phyloP scores from a whole-genome alignment of 495 filamentous ascomycete species.

The Lichenothelia convexa region DNA sequence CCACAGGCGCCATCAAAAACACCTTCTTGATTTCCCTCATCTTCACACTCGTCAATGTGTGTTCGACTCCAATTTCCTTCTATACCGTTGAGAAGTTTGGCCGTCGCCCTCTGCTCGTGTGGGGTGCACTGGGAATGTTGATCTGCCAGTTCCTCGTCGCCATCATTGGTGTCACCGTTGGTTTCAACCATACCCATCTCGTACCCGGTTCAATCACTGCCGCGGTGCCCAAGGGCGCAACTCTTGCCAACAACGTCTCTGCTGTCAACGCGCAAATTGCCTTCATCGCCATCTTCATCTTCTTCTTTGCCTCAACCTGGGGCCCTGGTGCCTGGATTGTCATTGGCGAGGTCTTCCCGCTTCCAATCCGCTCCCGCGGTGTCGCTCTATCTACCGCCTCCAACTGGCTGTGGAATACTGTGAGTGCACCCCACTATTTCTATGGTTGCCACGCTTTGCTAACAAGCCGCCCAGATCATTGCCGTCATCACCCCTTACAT shows the following conservation, averaged over 20 bases:
- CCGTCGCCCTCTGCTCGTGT: constrained; percentile 63
- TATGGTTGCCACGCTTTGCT: not conserved
- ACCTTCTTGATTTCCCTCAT: constrained; percentile 65
- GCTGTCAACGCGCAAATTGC: constrained; percentile 21
- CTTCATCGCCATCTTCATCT: constrained; percentile 36
- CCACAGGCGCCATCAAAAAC: constrained; percentile 48
- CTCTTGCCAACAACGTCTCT: constrained; percentile 6
- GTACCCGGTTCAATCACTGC: no score
- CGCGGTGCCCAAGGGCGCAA: no score
- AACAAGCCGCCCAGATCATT: constrained; percentile 27
- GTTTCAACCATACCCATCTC: no score
- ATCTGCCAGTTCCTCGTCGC: constrained; percentile 73
- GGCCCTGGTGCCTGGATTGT: constrained; percentile 56
- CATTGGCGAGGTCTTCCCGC: constrained; percentile 74
- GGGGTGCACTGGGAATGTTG: constrained; percentile 63
- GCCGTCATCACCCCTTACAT: constrained; percentile 58
- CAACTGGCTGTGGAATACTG: constrained; percentile 71
- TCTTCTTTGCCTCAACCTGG: constrained; percentile 26
- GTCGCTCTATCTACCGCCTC: constrained; percentile 65
- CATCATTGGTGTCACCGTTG: constrained; percentile 35
- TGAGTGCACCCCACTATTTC: not conserved
- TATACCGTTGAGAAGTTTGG: constrained; percentile 64
- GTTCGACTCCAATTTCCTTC: constrained; percentile 65
- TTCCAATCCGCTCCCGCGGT: constrained; percentile 66
- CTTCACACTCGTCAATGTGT: constrained; percentile 71